A percentile compares a stretch with the other conserved stretches of the same genome.
Conservation (phyloP, 2,329 filamentous ascomycete species). For the Keithomyces neogunnii region DNA sequence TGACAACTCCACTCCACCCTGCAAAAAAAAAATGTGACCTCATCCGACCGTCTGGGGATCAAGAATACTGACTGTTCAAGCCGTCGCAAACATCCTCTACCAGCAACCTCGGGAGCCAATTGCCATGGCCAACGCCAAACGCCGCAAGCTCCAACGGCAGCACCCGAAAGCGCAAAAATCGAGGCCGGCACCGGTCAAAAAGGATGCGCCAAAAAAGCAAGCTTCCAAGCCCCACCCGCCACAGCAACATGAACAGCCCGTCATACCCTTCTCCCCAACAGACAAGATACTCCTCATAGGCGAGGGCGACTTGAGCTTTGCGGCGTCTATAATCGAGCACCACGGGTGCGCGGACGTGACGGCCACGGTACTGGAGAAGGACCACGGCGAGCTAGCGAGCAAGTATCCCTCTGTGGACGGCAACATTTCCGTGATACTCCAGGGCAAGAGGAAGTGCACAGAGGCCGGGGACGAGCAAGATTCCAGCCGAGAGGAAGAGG, state of each 20-base stretch:
- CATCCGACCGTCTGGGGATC: not conserved
- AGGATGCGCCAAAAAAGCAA: not conserved
- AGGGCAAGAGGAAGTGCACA: conserved; percentile 12
- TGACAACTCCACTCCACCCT: conserved; percentile 1
- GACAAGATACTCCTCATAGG: conserved; percentile 69
- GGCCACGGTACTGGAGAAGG: conserved; percentile 60
- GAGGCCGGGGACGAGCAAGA: not conserved
- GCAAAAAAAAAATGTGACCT: not conserved
- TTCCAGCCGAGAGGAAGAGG: not conserved
- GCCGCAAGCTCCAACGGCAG: conserved; percentile 10
- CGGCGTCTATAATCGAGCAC: conserved; percentile 54
- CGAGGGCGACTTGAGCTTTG: conserved; percentile 76
- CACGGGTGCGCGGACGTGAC: conserved; percentile 60
- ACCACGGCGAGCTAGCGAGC: conserved; percentile 44
- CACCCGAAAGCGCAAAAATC: conserved; percentile 10
- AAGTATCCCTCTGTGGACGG: conserved; percentile 68
- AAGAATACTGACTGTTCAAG: not conserved
- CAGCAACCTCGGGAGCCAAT: not conserved
- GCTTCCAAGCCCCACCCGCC: conserved; percentile 14
- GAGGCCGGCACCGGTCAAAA: conserved; percentile 8
- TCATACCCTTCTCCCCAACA: conserved; percentile 58
- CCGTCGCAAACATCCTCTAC: not conserved
- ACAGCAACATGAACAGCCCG: conserved; percentile 28
- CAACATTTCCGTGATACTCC: conserved; percentile 45
- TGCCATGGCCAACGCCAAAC: conserved; percentile 10